phyloP scores from a whole-genome alignment of 192 early-diverging fungal genomes.

The Coemansia sp. region DNA sequence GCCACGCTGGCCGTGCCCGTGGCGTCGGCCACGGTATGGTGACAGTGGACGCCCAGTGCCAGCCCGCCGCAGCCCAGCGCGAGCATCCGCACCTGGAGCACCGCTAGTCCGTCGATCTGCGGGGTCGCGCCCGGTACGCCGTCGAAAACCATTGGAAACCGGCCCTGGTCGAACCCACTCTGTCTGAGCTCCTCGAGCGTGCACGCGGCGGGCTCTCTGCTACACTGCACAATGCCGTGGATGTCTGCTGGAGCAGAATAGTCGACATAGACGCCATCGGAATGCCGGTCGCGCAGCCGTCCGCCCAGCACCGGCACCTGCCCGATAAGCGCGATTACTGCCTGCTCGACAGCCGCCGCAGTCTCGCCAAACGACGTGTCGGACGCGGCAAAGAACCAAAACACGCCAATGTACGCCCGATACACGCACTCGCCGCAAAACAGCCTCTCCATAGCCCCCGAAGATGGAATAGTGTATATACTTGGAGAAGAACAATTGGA shows the following conservation, averaged over 20 bases:
- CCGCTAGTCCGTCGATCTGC: conserved; percentile 4
- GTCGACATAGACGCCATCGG: not conserved
- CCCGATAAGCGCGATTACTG: conserved; percentile 3
- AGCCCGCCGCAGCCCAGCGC: conserved; percentile 6
- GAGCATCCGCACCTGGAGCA: conserved; percentile 4
- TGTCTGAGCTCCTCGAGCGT: conserved; percentile 1
- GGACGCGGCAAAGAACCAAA: conserved; percentile 14
- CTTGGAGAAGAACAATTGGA: too few species aligned
- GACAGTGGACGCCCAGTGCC: conserved; percentile 4
- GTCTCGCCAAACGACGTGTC: not conserved
- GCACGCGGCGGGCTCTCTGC: not conserved
- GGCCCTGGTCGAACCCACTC: conserved; percentile 16
- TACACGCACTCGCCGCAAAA: conserved; percentile 10
- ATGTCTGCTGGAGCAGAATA: not conserved
- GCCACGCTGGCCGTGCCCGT: conserved; percentile 1
- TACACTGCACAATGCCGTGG: not conserved
- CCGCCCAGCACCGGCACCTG: conserved; percentile 14
- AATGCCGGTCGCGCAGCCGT: not conserved
- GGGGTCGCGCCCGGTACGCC: not conserved
- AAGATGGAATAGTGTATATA: too few species aligned
- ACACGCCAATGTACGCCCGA: conserved; percentile 19
- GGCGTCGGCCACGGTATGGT: conserved; percentile 22
- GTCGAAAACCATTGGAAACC: conserved; percentile 10
- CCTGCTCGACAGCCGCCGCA: not conserved
- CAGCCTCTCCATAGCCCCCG: not conserved